Conservation (phyloP, 202 grass and related monocot species). For the Carex sylvatica region DNA sequence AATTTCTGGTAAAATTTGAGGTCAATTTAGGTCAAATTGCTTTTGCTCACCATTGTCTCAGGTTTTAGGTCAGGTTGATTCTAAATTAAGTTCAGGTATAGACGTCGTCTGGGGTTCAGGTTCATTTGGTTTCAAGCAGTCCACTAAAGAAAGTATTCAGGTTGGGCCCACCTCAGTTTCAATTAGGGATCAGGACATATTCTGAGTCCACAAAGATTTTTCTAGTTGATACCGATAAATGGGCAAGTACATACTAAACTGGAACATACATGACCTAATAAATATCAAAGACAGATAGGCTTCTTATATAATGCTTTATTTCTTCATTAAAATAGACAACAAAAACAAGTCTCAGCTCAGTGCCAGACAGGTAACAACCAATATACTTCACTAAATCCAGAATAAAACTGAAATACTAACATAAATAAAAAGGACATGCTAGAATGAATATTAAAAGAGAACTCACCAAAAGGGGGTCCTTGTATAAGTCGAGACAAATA, state of each 20-base stretch:
- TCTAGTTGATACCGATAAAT: not conserved
- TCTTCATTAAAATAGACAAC: not conserved
- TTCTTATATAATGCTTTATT: not conserved
- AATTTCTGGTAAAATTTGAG: not conserved
- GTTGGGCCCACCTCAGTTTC: not conserved
- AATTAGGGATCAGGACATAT: not conserved
- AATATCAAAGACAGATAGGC: not conserved
- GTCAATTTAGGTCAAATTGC: not conserved
- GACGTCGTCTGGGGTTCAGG: not conserved
- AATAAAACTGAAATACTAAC: not conserved
- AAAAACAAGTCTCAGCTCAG: not conserved
- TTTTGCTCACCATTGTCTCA: not conserved
- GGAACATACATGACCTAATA: not conserved
- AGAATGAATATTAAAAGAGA: not conserved
- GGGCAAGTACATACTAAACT: not conserved
- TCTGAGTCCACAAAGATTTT: not conserved
- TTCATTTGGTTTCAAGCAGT: not conserved
- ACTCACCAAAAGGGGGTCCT: constrained; percentile 31
- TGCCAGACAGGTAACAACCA: not conserved
- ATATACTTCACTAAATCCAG: not conserved
- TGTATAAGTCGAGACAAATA: constrained; percentile 51
- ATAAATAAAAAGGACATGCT: not conserved
- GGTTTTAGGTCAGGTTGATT: not conserved
- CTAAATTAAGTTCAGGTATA: not conserved
- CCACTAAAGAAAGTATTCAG: not conserved